Evolutionary conservation across 2,329 filamentous ascomycete species (phyloP), one percentile per base, ranked within the genome.

Genomic region (Penicillium sp.): DNA sequence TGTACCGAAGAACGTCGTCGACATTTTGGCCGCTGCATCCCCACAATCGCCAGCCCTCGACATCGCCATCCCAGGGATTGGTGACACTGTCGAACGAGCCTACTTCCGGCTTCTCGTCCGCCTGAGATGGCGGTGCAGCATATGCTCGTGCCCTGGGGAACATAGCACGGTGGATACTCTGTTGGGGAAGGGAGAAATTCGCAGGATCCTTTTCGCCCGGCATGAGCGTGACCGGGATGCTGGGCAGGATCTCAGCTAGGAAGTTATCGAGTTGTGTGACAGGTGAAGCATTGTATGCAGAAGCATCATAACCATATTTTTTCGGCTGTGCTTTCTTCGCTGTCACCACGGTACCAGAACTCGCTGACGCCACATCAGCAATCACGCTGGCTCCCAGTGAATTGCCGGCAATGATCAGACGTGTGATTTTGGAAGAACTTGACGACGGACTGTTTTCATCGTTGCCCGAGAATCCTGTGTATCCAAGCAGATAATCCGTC

Each of bases 241-340:
- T 87, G 1, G 91, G 90, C 3, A 99, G 81, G 11, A 99, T 76
- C 39, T 86, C 80, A 1, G 86, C 77, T 29, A 99, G 80, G 67
- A 95, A 93, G 5, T 81, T 78, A 73, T 99, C 93, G 29, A 99
- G 80, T 39, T 88, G 84, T 49, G 87, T 83, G 3, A 89, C 90
- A 0, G 93, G 93, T 1, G 87, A 77, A 1, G 92, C 79, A 65
- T 99, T 95, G 76, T 96, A 99, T 0, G 87, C 72, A 46, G 86
- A 84, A 49, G 88, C 83, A 69, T 99, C 93, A 73, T 97, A 97
- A 52, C 93, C 92, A 72, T 96, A 97, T 67, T 95, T 95, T 69
- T 89, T 95, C 42, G 77, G 72, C 1, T 63, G 60, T 52, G 73
- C 76, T 64, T 78, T 82, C 60, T 78, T 74, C 37, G 65, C 68